Evolutionary conservation across 441 rosid species (phyloP).

Genomic region (Adansonia grandidieri): DNA sequence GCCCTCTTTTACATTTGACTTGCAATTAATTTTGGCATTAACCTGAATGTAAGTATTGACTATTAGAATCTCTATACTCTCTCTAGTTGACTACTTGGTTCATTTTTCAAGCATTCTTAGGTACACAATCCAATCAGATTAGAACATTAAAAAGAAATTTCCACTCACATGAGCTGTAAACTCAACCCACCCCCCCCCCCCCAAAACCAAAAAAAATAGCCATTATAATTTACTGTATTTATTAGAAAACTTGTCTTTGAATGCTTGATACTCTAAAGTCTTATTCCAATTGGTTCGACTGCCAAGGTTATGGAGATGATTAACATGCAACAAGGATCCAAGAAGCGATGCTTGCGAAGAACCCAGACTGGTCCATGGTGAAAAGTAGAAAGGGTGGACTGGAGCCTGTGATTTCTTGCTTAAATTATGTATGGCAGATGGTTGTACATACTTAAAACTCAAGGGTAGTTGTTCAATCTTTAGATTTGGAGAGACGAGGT

Average conservation of each 20-base stretch:
- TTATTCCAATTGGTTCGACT: neutral
- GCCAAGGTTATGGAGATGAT: constrained; percentile 65
- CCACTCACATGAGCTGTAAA: neutral
- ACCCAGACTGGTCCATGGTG: constrained; percentile 94
- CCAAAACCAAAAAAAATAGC: neutral
- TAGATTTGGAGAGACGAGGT: constrained; percentile 36
- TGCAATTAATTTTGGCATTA: neutral
- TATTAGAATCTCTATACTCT: too few relatives aligned
- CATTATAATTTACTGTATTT: neutral
- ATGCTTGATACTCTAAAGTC: neutral
- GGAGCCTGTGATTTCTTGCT: constrained; percentile 8
- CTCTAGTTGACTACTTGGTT: neutral
- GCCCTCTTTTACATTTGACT: neutral
- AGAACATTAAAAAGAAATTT: constrained; percentile 3
- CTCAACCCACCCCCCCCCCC: neutral
- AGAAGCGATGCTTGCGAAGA: constrained; percentile 73
- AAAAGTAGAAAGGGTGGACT: constrained; percentile 27
- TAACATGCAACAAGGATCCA: constrained; percentile 53
- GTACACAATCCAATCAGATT: neutral
- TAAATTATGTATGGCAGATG: constrained; percentile 31
- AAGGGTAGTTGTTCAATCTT: constrained; percentile 24
- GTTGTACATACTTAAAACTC: constrained; percentile 47
- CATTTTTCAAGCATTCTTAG: neutral
- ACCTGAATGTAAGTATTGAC: too few relatives aligned
- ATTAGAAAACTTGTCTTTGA: constrained; percentile 1